Percentiles rank a stretch among this genome's conserved stretches.
Evolutionary conservation across 2,329 filamentous ascomycete species (phyloP).

Genomic region (Colletotrichum sp.): DNA sequence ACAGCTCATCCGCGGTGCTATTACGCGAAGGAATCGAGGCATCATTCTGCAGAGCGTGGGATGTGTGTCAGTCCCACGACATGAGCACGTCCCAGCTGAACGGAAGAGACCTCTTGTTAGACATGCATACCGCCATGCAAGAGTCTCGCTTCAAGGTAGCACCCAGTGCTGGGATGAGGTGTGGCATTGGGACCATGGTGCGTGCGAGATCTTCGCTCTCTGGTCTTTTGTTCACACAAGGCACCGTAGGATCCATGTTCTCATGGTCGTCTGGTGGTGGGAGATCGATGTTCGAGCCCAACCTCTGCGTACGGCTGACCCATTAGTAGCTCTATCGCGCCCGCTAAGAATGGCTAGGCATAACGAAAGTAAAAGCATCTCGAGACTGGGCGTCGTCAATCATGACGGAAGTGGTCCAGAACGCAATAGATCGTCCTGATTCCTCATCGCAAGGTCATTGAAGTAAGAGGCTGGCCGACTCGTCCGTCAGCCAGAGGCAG

Average conservation of each 20-base stretch:
- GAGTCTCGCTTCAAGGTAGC: neutral
- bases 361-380: neutral
- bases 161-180: neutral
- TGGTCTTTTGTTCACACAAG: neutral
- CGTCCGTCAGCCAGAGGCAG: neutral
- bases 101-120: slow-evolving; percentile 1
- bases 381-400: neutral
- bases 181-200: neutral
- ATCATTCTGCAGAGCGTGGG: neutral
- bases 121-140: neutral
- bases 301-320: neutral
- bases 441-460: neutral
- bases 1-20: neutral
- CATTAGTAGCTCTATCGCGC: neutral
- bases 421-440: slow-evolving; percentile 1
- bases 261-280: too few species aligned
- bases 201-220: neutral
- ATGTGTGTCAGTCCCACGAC: neutral
- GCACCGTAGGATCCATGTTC: too few species aligned
- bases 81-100: slow-evolving; percentile 5
- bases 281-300: neutral
- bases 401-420: slow-evolving; percentile 1
- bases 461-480: neutral
- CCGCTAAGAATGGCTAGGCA: neutral
- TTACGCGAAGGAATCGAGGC: slow-evolving; percentile 9